Percentiles rank a stretch among this genome's conserved stretches.
Evolutionary conservation across 2,329 filamentous ascomycete genomes (phyloP).

Genomic region (Raffaelea arxii): DNA sequence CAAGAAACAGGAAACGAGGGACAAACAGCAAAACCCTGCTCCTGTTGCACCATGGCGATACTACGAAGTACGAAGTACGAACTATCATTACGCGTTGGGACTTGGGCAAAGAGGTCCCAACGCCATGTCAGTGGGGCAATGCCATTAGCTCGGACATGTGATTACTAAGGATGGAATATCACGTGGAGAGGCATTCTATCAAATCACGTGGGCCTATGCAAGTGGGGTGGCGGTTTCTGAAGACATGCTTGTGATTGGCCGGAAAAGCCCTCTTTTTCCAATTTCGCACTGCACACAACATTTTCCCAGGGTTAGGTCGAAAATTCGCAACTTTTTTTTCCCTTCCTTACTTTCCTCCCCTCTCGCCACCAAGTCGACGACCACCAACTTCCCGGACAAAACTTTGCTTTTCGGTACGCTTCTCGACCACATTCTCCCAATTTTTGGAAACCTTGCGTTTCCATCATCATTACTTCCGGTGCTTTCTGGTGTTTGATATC

Average conservation of each 20-base stretch:
- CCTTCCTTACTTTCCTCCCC: conserved; percentile 6
- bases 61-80: too few species aligned
- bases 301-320: conserved; percentile 10
- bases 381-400: conserved; percentile 8
- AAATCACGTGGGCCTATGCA: not conserved
- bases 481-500: not conserved
- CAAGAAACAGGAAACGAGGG: too few species aligned
- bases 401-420: conserved; percentile 8
- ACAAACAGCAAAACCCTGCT: too few species aligned
- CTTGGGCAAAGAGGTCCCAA: too few species aligned
- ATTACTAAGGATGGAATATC: too few species aligned
- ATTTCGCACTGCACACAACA: conserved; percentile 10
- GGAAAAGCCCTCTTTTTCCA: conserved; percentile 4
- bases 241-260: conserved; percentile 7
- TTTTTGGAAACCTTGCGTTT: not conserved
- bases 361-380: conserved; percentile 9
- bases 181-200: not conserved
- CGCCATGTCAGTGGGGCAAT: too few species aligned
- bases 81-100: too few species aligned
- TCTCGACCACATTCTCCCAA: too few species aligned
- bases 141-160: too few species aligned
- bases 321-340: conserved; percentile 9
- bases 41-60: too few species aligned
- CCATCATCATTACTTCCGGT: not conserved
- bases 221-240: not conserved